Conservation (phyloP, 441 rosid genomes). For the Gossypium laxum region DNA sequence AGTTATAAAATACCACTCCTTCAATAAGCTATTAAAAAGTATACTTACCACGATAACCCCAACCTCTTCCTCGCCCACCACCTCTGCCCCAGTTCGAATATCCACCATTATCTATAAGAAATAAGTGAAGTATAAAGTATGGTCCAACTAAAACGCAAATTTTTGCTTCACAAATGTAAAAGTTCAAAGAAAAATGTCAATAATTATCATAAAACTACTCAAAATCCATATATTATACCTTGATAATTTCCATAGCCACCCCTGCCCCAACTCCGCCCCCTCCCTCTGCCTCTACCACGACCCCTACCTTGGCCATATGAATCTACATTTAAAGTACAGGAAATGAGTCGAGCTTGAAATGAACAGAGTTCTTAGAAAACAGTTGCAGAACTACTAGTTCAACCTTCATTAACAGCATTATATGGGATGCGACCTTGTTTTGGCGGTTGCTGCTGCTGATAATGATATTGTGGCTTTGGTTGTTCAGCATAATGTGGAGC, state of each 20-base stretch:
- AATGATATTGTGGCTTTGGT: constrained; percentile 42
- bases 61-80: constrained; percentile 64
- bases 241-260: constrained; percentile 67
- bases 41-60: constrained; percentile 38
- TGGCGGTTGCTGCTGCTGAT: constrained; percentile 42
- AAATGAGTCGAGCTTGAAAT: constrained; percentile 2
- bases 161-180: not conserved
- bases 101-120: constrained; percentile 52
- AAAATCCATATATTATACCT: constrained; percentile 27
- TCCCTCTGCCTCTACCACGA: constrained; percentile 70
- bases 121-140: constrained; percentile 3
- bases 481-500: constrained; percentile 47
- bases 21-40: not conserved
- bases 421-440: constrained; percentile 37
- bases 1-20: not conserved
- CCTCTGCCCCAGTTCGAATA: constrained; percentile 61
- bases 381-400: not conserved
- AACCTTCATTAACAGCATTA: constrained; percentile 57
- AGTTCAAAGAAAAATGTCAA: not conserved
- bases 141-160: not conserved
- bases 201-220: constrained; percentile 5
- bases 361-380: not conserved
- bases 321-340: constrained; percentile 33
- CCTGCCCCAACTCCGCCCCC: constrained; percentile 62
- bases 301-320: constrained; percentile 64